Base-by-base conservation (phyloP, 176 grass and related monocot genomes). In the Hordeum marinum region DNA sequence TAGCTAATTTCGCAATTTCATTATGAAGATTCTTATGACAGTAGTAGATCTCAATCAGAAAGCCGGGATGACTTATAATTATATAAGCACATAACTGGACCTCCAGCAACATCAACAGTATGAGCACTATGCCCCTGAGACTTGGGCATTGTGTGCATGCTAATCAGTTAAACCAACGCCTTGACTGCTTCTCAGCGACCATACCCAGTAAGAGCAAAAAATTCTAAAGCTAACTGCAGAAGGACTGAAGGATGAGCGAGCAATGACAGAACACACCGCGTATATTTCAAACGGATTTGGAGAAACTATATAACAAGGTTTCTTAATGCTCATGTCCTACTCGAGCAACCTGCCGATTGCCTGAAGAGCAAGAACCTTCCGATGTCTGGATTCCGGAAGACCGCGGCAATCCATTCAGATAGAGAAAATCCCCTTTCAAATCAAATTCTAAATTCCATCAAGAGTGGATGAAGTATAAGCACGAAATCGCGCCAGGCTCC, bases 131-230 rank as follows among this genome's bases (percentile, higher is more conserved):
- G 17, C 12, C 63, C 23, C 60, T 75, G 41, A 76, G 40, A 42
- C 11, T 34, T 55, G 43, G 66, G 13, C 20, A 41, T 25, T 42
- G 46, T 9, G 9, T 36, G 72, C 21, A 23, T 63, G 76, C 57
- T 61, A 69, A 59, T 69, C 18, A 59, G 63, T 69, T 79, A 70
- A 9, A 70, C 4, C 46, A 79, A 70, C 3, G 60, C 18, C 48
- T 59, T 70, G 36, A 85, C 52, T 46, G 31, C 37, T 18, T 20
- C 84, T 35, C 75, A 79, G 83, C 8, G 63, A 85, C 50, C n/a
- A 50, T 32, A 39, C 54, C 68, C 20, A 68, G 79, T n/a, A 54
- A 36, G 29, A 72, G 46, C 24, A 50, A 50, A 87, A 42, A 24
- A 21, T 23, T 67, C 10, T 36, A 74, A 64, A 40, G 24, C 32